These are phyloP conservation scores for Dryas octopetala DNA, from an alignment of 306 rosid species.

Conservation along the genomic window DNA sequence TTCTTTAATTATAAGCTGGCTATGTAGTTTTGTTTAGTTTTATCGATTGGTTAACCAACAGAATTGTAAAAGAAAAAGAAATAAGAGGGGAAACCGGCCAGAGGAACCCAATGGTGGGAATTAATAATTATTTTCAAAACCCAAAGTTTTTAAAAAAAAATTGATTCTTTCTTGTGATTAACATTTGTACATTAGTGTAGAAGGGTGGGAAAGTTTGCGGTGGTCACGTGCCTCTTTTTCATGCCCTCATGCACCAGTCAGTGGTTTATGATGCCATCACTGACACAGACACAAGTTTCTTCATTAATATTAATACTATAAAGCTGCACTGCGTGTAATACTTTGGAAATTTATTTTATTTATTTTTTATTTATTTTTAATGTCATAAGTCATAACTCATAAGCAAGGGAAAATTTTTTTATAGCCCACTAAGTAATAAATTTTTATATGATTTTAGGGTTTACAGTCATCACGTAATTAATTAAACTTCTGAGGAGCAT, in stretches of 20 bases:
- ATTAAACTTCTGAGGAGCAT: too few species aligned
- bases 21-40: not conserved
- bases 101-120: slow-evolving; percentile 3
- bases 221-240: slow-evolving; percentile 48
- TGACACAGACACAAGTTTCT: slow-evolving; percentile 28
- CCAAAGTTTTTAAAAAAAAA: not conserved
- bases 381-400: not conserved
- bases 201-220: slow-evolving; percentile 58
- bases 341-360: not conserved
- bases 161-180: slow-evolving; percentile 30
- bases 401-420: not conserved
- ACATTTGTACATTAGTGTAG: slow-evolving; percentile 21
- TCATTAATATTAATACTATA: not conserved
- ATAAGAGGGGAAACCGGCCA: not conserved
- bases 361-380: not conserved
- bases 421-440: too few species aligned
- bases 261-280: slow-evolving; percentile 26
- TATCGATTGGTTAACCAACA: not conserved
- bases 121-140: not conserved
- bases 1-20: not conserved
- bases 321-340: not conserved
- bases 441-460: too few species aligned
- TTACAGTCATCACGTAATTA: too few species aligned
- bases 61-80: not conserved
- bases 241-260: slow-evolving; percentile 35